Evolutionary conservation across 495 filamentous ascomycete genomes (phyloP), one percentile per base, ranked within the genome.

Genomic region (Neurospora pannonica): DNA sequence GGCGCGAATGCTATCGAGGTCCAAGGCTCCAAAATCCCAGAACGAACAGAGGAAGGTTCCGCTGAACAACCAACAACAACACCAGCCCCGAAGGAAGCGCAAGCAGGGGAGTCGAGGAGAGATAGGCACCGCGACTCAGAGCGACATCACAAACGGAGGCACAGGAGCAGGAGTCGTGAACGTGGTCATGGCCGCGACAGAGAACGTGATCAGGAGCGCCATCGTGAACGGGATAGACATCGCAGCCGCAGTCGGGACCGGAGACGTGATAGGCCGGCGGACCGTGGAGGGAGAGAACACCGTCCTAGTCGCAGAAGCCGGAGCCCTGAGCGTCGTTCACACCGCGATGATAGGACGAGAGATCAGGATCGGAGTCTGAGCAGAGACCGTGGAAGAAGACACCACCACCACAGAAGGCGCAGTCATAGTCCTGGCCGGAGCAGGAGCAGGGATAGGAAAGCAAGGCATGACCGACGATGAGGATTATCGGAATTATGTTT

Each of bases 1-100:
- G 87, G 87, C 2, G 86, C 87, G 5, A 89, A 89, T 75, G 82
- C 83, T 2, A 77, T 88, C 11, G 79, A 82, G 71, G 82, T 86
- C 13, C 79, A 76, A 3, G 72, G 70, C 2, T 76, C 78, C 43
- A 82, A 75, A 48, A 71, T 79, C 3, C 75, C 78, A 17, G 42
- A 21, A 31, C 77, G 42, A 31, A 48, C 70, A 73, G 77, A 73
- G 37, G 73, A 69, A 69, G 77, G 71, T 54, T 71, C 39, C 5
- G 39, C 69, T 7, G 31, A 43, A 40, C 71, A 69, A 72, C 73
- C 9, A 38, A 43, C 43, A 37, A 72, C 38, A 37, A 71, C 17
- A 75, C 73, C 2, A 34, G 19, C 39, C 37, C 73, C 75, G 72
- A 74, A 71, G 71, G 75, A 69, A 38, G 21, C 62, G 15, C 72